These are phyloP conservation scores for Penicillium angulare DNA, from an alignment of 495 filamentous ascomycete genomes.

Conservation along the genomic window DNA sequence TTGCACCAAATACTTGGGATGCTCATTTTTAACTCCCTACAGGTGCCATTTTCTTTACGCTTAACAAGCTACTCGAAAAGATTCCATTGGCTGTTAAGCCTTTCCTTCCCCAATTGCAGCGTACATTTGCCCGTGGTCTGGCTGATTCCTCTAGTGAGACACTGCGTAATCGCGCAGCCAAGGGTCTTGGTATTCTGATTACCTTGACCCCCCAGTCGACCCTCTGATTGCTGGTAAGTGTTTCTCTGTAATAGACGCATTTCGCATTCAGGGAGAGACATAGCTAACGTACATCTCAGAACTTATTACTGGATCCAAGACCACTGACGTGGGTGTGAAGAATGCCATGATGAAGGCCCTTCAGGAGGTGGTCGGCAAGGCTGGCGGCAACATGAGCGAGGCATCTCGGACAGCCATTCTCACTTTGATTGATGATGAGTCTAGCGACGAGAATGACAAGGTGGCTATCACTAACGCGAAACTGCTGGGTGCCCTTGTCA, in stretches of 20 bases:
- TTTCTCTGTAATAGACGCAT: too few relatives aligned
- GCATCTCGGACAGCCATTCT: conserved; percentile 77
- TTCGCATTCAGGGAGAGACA: background rate
- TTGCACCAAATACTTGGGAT: background rate
- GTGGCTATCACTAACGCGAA: conserved; percentile 88
- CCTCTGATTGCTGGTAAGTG: conserved; percentile 62
- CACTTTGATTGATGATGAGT: conserved; percentile 80
- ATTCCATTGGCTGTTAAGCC: conserved; percentile 94
- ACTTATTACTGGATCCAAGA: conserved; percentile 90
- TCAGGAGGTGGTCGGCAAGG: conserved; percentile 94
- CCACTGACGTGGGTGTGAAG: conserved; percentile 80
- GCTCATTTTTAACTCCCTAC: conserved; percentile 5
- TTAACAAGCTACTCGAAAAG: conserved; percentile 95
- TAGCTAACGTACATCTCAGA: conserved; percentile 40
- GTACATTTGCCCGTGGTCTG: conserved; percentile 93
- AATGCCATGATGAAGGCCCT: conserved; percentile 97
- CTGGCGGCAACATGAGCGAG: conserved; percentile 91
- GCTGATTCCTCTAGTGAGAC: conserved; percentile 91
- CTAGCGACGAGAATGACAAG: conserved; percentile 66
- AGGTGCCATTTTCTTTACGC: conserved; percentile 86
- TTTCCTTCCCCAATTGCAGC: conserved; percentile 93
- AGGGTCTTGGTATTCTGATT: conserved; percentile 92
- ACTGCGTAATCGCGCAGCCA: conserved; percentile 85
- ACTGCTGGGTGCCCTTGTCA: conserved; percentile 83
- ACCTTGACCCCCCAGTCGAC: conserved; percentile 95